Evolutionary conservation across 2,329 filamentous ascomycete species (phyloP), one percentile per base, ranked within the genome.

Genomic region (Phyllosticta ampelicida): DNA sequence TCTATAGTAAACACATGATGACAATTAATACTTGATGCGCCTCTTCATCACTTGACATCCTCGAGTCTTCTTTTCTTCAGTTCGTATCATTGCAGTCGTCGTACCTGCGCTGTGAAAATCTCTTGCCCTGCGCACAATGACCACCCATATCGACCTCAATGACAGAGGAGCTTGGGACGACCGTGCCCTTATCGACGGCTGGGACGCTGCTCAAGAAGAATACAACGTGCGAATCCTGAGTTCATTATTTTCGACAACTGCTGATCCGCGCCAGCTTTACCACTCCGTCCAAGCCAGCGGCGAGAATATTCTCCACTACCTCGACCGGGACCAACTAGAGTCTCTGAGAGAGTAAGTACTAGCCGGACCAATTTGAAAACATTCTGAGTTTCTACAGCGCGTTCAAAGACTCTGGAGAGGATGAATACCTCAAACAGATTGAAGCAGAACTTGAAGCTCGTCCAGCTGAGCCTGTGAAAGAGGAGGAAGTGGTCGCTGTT

Each of bases 241-340:
- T 16, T n/a, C 16, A 36, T n/a, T n/a, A 44, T 16, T n/a, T 8
- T 9, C 13, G 19, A 3, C 36, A 10, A 9, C 5, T 23, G 21
- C 49, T 51, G 21, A 51, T 9, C 9, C 13, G 21, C 19, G 1
- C 51, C 36, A 73, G 71, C 70, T 70, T 58, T 73, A 72, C 55
- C 70, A 73, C 54, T 71, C 69, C 60, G 71, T 73, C 57, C 65
- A 67, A 49, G 66, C 65, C 53, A 65, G 65, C 53, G 70, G 70
- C 48, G 70, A 71, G 61, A 67, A 66, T 51, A 61, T 72, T 2
- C 68, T 72, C 60, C 68, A 72, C 59, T 67, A 67, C 9, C 58
- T 72, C 54, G 68, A 61, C 8, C 60, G 62, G 55, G 66, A 68
- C 44, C 70, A 73, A 56, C 61, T 44, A 1, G 36, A 44, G 36